phyloP scores from a whole-genome alignment of 768 basidiomycete species.

The Coprinellus aureogranulatus region DNA sequence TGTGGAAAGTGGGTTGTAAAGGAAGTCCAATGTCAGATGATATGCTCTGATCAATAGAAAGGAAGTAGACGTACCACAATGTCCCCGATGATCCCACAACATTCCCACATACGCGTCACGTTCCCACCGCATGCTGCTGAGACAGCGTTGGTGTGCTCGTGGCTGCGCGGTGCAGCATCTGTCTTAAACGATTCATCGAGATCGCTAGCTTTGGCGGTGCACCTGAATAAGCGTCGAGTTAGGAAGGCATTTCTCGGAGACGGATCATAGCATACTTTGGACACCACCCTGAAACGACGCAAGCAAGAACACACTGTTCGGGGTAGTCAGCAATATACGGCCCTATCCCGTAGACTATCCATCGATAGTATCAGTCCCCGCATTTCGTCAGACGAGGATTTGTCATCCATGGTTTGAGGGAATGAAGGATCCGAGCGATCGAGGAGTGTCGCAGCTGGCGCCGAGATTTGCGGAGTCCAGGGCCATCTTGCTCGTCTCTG shows the following conservation, averaged over 20 bases:
- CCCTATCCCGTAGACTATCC: conserved; percentile 21
- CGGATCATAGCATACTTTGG: too few species aligned
- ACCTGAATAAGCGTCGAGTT: too few species aligned
- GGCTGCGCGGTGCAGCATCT: background rate
- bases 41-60: background rate
- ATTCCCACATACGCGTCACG: background rate
- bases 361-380: conserved; percentile 22
- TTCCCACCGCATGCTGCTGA: background rate
- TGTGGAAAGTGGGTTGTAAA: conserved; percentile 28
- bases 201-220: background rate
- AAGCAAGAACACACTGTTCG: conserved; percentile 21
- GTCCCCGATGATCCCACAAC: conserved; percentile 3
- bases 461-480: background rate
- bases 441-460: conserved; percentile 1
- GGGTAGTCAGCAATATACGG: conserved; percentile 31
- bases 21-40: conserved; percentile 18
- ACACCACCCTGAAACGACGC: conserved; percentile 25
- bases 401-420: background rate
- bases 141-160: background rate
- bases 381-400: conserved; percentile 11
- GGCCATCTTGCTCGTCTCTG: background rate
- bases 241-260: too few species aligned
- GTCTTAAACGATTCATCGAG: background rate
- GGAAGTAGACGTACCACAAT: background rate
- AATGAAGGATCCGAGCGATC: background rate